Evolutionary conservation across 768 basidiomycete species (phyloP).

Genomic region (Cantharellus cinnabarinus): DNA sequence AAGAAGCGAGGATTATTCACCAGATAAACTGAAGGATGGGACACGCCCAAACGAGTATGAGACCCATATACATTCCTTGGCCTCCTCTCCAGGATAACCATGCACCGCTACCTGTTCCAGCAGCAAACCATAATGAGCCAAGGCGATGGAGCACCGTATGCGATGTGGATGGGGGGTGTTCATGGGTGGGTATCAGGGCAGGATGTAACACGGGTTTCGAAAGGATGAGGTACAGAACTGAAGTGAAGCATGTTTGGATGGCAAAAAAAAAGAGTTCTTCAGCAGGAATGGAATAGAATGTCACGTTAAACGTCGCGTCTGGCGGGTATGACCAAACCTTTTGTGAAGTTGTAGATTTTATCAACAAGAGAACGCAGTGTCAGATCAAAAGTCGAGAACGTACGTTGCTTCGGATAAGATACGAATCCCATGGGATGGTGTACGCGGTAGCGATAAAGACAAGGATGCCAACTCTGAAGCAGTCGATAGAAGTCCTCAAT

Average conservation of each 20-base stretch:
- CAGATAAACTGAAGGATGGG: background rate
- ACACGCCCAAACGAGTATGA: background rate
- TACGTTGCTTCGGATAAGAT: constrained; percentile 7
- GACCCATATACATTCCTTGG: background rate
- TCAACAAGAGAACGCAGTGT: background rate
- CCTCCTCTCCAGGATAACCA: no score
- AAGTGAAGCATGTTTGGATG: constrained; percentile 11
- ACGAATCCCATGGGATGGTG: constrained; percentile 11
- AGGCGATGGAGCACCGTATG: background rate
- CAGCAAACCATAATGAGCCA: background rate
- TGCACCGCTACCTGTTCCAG: no score
- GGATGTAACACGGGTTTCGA: constrained; percentile 8
- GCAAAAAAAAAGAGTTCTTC: constrained; percentile 12
- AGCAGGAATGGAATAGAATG: constrained; percentile 9
- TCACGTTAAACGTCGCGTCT: constrained; percentile 8
- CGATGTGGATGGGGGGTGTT: background rate
- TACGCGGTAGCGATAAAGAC: background rate
- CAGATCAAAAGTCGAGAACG: background rate
- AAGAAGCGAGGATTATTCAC: background rate
- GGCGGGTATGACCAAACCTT: constrained; percentile 11
- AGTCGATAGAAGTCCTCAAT: constrained; percentile 5
- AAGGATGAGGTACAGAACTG: constrained; percentile 10
- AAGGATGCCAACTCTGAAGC: constrained; percentile 7
- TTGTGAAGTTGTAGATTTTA: background rate
- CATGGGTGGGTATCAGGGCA: background rate